phyloP scores from a whole-genome alignment of 2,329 filamentous ascomycete genomes.

The Leptographium wingfieldii region DNA sequence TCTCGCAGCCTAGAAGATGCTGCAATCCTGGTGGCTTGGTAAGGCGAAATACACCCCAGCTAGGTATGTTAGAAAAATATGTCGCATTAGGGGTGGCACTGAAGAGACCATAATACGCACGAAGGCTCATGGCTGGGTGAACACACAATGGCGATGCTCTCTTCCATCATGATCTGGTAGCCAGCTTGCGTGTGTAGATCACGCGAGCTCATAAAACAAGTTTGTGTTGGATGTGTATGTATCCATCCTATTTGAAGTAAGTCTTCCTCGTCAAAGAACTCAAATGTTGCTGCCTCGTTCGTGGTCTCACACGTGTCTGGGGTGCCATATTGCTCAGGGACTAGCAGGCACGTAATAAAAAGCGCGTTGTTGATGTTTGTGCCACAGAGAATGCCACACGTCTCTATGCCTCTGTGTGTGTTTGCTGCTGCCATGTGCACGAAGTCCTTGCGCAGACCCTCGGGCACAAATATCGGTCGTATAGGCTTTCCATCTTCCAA shows the following conservation, averaged over 20 bases:
- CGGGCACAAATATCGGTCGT: conserved; percentile 76
- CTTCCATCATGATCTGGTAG: conserved; percentile 92
- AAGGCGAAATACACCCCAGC: conserved; percentile 83
- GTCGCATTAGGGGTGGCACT: neutral
- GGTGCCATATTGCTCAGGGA: conserved; percentile 82
- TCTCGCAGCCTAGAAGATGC: conserved; percentile 67
- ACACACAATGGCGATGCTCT: conserved; percentile 95
- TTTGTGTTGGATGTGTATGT: conserved; percentile 92
- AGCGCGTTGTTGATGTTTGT: conserved; percentile 85
- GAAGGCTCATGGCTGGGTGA: conserved; percentile 68
- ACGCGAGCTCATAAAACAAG: conserved; percentile 92
- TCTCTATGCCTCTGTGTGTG: conserved; percentile 74
- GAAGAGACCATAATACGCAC: conserved; percentile 32
- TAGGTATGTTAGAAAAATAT: conserved; percentile 20
- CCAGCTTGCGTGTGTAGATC: conserved; percentile 89
- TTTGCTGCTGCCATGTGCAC: conserved; percentile 62
- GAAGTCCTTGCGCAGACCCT: conserved; percentile 60
- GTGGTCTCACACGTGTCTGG: conserved; percentile 91
- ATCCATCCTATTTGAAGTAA: conserved; percentile 91
- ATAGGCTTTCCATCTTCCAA: conserved; percentile 82
- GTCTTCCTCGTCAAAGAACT: conserved; percentile 77
- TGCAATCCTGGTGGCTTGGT: conserved; percentile 87
- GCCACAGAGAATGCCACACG: conserved; percentile 88
- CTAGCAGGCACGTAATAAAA: conserved; percentile 77
- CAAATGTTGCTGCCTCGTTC: conserved; percentile 73